A percentile compares a stretch with the other conserved stretches of the same genome.
Evolutionary conservation across 1,284 basidiomycete genomes (phyloP).

Genomic region (Heterobasidion irregulare): DNA sequence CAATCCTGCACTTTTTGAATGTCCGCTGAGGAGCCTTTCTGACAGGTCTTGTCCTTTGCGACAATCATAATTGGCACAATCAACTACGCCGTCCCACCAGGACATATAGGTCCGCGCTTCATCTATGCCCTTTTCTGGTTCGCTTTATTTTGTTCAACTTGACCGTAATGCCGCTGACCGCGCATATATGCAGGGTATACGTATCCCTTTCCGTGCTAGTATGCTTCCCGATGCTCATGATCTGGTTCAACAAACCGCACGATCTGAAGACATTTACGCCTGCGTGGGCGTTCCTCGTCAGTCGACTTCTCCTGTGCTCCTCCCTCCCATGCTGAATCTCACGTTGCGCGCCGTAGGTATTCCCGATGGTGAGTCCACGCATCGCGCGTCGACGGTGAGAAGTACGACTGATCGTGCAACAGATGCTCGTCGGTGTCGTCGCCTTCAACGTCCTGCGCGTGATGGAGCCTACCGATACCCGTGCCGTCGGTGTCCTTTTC

Average conservation of each 20-base stretch:
- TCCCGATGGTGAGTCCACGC: constrained; percentile 29
- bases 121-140: constrained; percentile 36
- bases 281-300: constrained; percentile 38
- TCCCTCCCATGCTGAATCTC: not conserved
- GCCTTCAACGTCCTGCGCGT: constrained; percentile 36
- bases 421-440: constrained; percentile 44
- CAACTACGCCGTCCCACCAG: constrained; percentile 31
- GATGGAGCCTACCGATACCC: constrained; percentile 24
- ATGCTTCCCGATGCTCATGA: constrained; percentile 41
- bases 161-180: not conserved
- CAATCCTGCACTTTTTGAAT: not conserved
- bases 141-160: constrained; percentile 6
- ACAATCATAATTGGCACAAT: constrained; percentile 42
- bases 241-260: constrained; percentile 42
- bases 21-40: not conserved
- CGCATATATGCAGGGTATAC: constrained; percentile 28
- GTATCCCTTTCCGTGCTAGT: constrained; percentile 29
- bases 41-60: constrained; percentile 37
- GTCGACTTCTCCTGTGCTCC: constrained; percentile 6
- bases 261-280: constrained; percentile 36
- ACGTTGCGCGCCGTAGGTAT: constrained; percentile 23
- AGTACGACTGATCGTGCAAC: not conserved
- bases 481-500: constrained; percentile 33
- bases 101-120: constrained; percentile 10
- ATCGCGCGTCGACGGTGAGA: constrained; percentile 1